A percentile compares a stretch with the other conserved stretches of the same genome.
These are phyloP conservation scores for Calonectria multiphialidica DNA, from an alignment of 2,329 filamentous ascomycete species.

Conservation along the genomic window DNA sequence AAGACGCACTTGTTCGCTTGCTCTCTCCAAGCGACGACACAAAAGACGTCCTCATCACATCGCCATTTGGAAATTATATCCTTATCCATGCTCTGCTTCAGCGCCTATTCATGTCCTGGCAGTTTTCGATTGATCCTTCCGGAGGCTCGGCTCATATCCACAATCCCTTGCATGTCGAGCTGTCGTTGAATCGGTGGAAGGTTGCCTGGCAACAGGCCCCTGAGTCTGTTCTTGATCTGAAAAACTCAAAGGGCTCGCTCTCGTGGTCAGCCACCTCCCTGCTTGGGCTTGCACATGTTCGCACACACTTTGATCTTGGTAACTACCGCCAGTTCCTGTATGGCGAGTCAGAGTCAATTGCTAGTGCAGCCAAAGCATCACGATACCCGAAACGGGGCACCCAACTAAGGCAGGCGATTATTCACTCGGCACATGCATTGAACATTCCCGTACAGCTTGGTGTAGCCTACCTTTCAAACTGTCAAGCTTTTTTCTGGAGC, in stretches of 20 bases:
- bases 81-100: not conserved
- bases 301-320: not conserved
- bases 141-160: not conserved
- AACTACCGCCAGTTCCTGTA: not conserved
- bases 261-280: not conserved
- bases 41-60: not conserved
- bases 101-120: not conserved
- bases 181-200: not conserved
- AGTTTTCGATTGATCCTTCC: not conserved
- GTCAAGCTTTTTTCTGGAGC: not conserved
- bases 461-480: not conserved
- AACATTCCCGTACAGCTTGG: not conserved
- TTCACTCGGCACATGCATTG: not conserved
- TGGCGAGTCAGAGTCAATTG: not conserved
- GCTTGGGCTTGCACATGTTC: not conserved
- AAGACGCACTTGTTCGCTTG: not conserved
- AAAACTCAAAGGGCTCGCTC: not conserved
- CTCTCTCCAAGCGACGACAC: not conserved
- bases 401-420: not conserved
- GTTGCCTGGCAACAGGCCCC: not conserved
- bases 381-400: not conserved
- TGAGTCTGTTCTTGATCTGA: not conserved
- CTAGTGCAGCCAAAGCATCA: not conserved
- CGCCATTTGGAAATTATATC: not conserved
- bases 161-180: not conserved